Evolutionary conservation across 2,329 filamentous ascomycete species (phyloP), one percentile per base, ranked within the genome.

Genomic region (Colletotrichum acutatum): DNA sequence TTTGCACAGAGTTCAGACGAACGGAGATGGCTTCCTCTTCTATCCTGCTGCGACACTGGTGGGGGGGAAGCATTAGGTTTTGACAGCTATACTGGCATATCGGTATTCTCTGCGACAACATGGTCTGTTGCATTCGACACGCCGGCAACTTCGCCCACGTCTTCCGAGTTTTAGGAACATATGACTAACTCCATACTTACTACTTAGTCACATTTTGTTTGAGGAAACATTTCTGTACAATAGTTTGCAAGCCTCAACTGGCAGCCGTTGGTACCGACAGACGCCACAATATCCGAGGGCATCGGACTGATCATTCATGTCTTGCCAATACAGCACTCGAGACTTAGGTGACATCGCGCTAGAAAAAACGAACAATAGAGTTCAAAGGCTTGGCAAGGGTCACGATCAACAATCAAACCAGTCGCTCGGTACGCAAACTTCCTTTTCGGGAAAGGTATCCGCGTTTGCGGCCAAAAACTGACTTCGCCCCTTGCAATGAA

Each of bases 1-100:
- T 53, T 49, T 49, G 22, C 42, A 34, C n/a, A 53, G 37, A 34
- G n/a, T 53, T 24, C 42, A 24, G 11, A 46, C 60, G n/a, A 8
- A 19, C 60, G 42, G 42, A 63, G n/a, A 53, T 53, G 42, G 42
- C 42, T 63, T 63, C 60, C 60, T 32, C 11, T 63, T 63, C 42
- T 11, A 63, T 63, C 42, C n/a, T 32, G 12, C 28, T 53, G 60
- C 42, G 26, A 53, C 42, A 16, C 6, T 24, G 2, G 16, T 28
- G 26, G 30, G 60, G 60, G 42, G 42, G 42, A 49, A n/a, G 26
- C 42, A 63, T 53, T 32, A 53, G 42, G 60, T 53, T 61, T 53
- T 63, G 59, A 49, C 37, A 30, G 59, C 37, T 37, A 22, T 12
- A 26, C 4, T 46, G 16, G 24, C 59, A 61, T 46, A 9, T 24